Base-by-base conservation (phyloP, 768 basidiomycete species). In the Leccinum subtestaceum region DNA sequence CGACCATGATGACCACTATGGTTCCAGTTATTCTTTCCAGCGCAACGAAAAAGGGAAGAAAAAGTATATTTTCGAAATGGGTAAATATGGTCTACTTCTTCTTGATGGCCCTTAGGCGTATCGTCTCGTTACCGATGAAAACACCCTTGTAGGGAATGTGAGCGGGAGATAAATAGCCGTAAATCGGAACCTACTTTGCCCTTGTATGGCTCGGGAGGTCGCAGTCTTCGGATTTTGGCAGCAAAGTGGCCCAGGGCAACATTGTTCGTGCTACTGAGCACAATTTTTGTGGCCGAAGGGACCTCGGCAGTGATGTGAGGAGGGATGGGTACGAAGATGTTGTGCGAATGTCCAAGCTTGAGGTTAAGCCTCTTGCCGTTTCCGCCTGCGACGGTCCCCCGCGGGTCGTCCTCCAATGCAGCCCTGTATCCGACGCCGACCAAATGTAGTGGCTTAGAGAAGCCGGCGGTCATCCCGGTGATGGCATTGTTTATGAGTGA, bases 371-470 rank as follows among this genome's bases (percentile, higher is more conserved):
- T 77, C 72, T 86, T 77, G 23, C 87, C 86, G 45, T 77, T 83
- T 57, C 82, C 79, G 43, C 85, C 86, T 52, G 82, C 76, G 21
- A 75, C 62, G 53, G 79, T 80, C 25, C 81, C 87, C 32, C 87
- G 75, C 19, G 91, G 89, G 67, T 91, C 89, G 10, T 83, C 81
- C 76, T 99, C 96, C 58, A 98, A 73, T 3, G 85, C 84, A 8
- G 88, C 95, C 67, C 96, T 82, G 77, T 93, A 99, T 2, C 96
- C 95, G 34, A 99, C 94, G 17, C 96, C 96, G 61, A 98, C 95
- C 61, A 99, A 84, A 68, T 88, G 88, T 15, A 99, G 73, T 13
- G 93, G 87, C 9, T 92, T 80, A 0, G 81, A 81, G 76, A 92
- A 98, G 4, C 95, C 95, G 59, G 87, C 83, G 5, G 92, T 89